A percentile compares a stretch with the other conserved stretches of the same genome.
Evolutionary conservation across 2,329 filamentous ascomycete species (phyloP).

Genomic region (Clonostachys rosea): DNA sequence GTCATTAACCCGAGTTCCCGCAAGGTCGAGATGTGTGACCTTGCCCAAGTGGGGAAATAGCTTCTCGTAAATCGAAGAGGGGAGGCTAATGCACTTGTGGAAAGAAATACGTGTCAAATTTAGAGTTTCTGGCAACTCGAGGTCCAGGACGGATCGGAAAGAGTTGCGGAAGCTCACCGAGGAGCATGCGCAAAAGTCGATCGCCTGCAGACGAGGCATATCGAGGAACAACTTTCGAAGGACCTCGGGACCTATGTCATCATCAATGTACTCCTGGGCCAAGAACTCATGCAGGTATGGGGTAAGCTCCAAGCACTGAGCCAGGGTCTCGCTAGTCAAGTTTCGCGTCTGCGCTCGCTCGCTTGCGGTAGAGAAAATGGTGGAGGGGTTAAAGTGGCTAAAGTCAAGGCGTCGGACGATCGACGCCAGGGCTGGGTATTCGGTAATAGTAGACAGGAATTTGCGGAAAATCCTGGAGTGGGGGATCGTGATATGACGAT

Average conservation of each 20-base stretch:
- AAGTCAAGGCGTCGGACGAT: slow-evolving; percentile 79
- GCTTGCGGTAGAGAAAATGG: slow-evolving; percentile 68
- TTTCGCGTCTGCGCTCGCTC: slow-evolving; percentile 73
- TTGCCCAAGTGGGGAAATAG: slow-evolving; percentile 66
- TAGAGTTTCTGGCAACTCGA: slow-evolving; percentile 48
- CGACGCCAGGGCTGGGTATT: slow-evolving; percentile 65
- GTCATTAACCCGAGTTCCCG: slow-evolving; percentile 72
- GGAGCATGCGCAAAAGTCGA: slow-evolving; percentile 77
- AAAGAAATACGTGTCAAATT: slow-evolving; percentile 65
- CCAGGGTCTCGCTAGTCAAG: slow-evolving; percentile 67
- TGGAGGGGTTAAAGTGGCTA: slow-evolving; percentile 79
- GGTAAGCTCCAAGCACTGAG: slow-evolving; percentile 66
- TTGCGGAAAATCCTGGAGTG: slow-evolving; percentile 82
- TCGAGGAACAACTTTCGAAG: slow-evolving; percentile 66
- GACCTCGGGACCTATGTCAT: slow-evolving; percentile 65
- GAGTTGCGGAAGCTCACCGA: slow-evolving; percentile 61
- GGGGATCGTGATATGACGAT: slow-evolving; percentile 75
- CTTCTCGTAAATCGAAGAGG: slow-evolving; percentile 61
- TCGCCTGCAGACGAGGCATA: slow-evolving; percentile 57
- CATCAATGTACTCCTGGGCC: slow-evolving; percentile 75
- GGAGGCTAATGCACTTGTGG: slow-evolving; percentile 72
- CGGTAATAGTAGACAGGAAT: slow-evolving; percentile 64
- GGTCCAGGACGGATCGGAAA: slow-evolving; percentile 52
- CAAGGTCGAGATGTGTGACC: slow-evolving; percentile 75
- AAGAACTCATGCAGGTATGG: slow-evolving; percentile 75